Evolutionary conservation across 371 early-diverging fungal species (phyloP).

Genomic region (Paraphysoderma sedebokerense): DNA sequence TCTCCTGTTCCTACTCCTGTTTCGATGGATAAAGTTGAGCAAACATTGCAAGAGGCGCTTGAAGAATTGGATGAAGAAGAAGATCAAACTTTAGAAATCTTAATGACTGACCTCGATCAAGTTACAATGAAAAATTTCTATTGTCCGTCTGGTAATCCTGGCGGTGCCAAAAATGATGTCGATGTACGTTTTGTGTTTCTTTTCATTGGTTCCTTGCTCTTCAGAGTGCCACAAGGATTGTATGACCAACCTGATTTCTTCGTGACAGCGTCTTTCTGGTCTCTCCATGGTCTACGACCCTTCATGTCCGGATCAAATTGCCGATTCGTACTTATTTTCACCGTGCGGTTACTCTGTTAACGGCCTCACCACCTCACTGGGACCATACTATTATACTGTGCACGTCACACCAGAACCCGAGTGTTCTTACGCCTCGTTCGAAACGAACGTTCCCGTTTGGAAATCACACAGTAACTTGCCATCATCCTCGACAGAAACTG

Average conservation of each 20-base stretch:
- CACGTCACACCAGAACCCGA: slow-evolving; percentile 95
- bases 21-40: no score
- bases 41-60: no score
- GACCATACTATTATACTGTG: slow-evolving; percentile 68
- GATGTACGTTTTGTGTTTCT: no score
- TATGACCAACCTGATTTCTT: not conserved
- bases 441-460: slow-evolving; percentile 67
- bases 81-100: slow-evolving; percentile 82
- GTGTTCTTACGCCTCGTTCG: slow-evolving; percentile 94
- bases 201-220: no score
- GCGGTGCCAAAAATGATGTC: slow-evolving; percentile 12
- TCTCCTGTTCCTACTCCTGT: no score
- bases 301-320: slow-evolving; percentile 52
- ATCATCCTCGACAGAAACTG: slow-evolving; percentile 1
- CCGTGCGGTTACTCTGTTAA: slow-evolving; percentile 91
- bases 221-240: no score
- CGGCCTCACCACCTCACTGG: slow-evolving; percentile 41
- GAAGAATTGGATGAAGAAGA: no score
- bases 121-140: slow-evolving; percentile 53
- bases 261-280: no score
- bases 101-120: slow-evolving; percentile 75
- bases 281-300: slow-evolving; percentile 53
- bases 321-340: slow-evolving; percentile 73
- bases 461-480: slow-evolving; percentile 9
- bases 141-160: slow-evolving; percentile 12